phyloP scores from a whole-genome alignment of 1,139 yeast genomes.

The Kodamaea plutei region DNA sequence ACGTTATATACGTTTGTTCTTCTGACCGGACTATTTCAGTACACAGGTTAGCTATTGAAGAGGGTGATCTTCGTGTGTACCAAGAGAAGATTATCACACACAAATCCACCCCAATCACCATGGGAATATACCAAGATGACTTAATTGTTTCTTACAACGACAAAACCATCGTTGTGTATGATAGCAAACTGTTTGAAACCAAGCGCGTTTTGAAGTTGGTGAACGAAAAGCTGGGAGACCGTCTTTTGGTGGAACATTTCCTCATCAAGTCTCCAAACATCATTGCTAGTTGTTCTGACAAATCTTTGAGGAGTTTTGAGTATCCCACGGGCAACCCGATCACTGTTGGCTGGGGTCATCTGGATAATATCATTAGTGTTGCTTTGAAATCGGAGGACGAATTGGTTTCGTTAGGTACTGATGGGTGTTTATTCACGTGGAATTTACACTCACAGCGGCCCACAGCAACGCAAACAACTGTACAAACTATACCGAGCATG shows the following conservation, averaged over 20 bases:
- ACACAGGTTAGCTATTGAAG: constrained; percentile 34
- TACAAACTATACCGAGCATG: constrained; percentile 2
- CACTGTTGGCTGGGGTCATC: constrained; percentile 62
- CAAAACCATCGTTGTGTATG: constrained; percentile 40
- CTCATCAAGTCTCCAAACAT: constrained; percentile 23
- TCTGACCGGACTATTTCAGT: constrained; percentile 56
- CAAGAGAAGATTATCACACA: constrained; percentile 47
- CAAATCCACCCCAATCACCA: constrained; percentile 45
- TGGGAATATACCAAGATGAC: constrained; percentile 30
- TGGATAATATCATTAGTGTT: constrained; percentile 50
- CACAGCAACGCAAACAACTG: background rate
- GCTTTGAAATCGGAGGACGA: constrained; percentile 17
- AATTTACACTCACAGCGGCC: constrained; percentile 16
- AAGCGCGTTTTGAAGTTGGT: constrained; percentile 38
- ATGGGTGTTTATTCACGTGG: constrained; percentile 56
- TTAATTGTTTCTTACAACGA: constrained; percentile 53
- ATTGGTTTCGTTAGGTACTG: constrained; percentile 42
- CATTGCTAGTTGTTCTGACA: constrained; percentile 52
- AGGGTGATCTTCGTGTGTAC: constrained; percentile 16
- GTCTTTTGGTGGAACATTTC: constrained; percentile 41
- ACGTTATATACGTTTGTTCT: constrained; percentile 48
- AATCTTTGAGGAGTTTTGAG: constrained; percentile 50
- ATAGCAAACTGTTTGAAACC: constrained; percentile 32
- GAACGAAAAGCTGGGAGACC: constrained; percentile 32
- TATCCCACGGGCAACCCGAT: constrained; percentile 43